Base-by-base conservation (phyloP, 306 rosid genomes). In the Rosa chinensis region DNA sequence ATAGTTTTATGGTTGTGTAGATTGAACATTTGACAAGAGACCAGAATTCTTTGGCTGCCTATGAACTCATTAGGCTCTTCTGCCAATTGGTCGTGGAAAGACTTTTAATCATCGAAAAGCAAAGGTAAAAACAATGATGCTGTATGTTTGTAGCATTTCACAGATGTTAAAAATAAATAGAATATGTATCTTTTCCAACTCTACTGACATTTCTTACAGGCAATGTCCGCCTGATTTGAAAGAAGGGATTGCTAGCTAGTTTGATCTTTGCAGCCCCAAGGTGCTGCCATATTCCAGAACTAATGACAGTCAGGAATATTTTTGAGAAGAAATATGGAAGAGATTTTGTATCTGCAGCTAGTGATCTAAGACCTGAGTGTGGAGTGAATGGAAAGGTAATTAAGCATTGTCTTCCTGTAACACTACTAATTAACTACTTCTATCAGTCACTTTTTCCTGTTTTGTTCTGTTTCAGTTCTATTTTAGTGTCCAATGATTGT, bases 11-110 rank as follows among this genome's bases (percentile, higher is more conserved):
- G 45, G 47, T 16, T 64, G n/a, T 83, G 79, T 79, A 93, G 99
- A 97, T 96, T 81, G 99, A 93, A 81, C 98, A 96, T 43, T 98
- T 93, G 84, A 96, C 89, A 71, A 88, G 99, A 73, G 98, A 93
- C 78, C 98, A 91, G 88, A 96, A 93, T 69, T 74, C 85, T 56
- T 79, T 96, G 93, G 94, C 98, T 74, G 97, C 97, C 44, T 93
- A 93, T 73, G 96, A 96, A 83, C 75, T 96, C 83, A 86, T 93
- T 66, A 94, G 90, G 73, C 96, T 96, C 76, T 96, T 96, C 82
- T 91, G 98, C 68, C 96, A 93, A 74, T 70, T 96, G 78, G 21
- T 96, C 45, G 98, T 93, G 47, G 76, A 96, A 63, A 90, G 96
- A 72, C 93, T 96, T 75, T 66, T 97, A 39, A 89, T 91, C 81